Conservation (phyloP, 257 asterid genomes). For the Solanum neorickii region DNA sequence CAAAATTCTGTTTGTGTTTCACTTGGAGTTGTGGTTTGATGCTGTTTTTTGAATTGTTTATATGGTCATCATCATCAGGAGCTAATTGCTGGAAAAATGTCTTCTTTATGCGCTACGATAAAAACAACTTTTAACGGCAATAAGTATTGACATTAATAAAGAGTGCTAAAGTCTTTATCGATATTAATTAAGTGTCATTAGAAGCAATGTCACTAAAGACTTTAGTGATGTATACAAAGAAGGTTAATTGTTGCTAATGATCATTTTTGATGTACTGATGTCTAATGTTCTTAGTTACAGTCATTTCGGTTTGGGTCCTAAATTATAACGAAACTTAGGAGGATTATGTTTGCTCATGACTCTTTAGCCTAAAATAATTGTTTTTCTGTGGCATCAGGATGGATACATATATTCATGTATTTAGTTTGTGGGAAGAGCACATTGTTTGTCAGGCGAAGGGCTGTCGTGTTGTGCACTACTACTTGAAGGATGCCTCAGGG, state of each 20-base stretch:
- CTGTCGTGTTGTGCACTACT: conserved; percentile 25
- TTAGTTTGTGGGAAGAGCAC: conserved; percentile 16
- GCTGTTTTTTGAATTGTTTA: background rate
- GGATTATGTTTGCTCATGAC: background rate
- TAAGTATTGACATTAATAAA: too few species aligned
- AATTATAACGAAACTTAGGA: background rate
- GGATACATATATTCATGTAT: conserved; percentile 11
- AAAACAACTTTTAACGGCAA: too few species aligned
- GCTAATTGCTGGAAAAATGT: background rate
- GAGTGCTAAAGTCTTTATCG: too few species aligned
- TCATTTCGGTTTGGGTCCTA: background rate
- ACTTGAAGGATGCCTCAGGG: conserved; percentile 13
- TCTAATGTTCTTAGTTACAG: background rate
- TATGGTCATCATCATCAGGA: background rate
- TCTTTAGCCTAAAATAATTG: background rate
- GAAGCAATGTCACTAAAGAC: too few species aligned
- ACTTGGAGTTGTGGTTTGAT: background rate
- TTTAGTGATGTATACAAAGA: too few species aligned
- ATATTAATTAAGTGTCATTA: too few species aligned
- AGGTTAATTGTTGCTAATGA: too few species aligned
- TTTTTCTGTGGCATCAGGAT: conserved; percentile 21
- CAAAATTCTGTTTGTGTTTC: background rate
- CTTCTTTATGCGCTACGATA: too few species aligned
- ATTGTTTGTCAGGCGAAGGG: conserved; percentile 1
- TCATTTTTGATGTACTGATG: too few species aligned